phyloP scores from a whole-genome alignment of 2,329 filamentous ascomycete species.

The Trichophyton schoenleinii region DNA sequence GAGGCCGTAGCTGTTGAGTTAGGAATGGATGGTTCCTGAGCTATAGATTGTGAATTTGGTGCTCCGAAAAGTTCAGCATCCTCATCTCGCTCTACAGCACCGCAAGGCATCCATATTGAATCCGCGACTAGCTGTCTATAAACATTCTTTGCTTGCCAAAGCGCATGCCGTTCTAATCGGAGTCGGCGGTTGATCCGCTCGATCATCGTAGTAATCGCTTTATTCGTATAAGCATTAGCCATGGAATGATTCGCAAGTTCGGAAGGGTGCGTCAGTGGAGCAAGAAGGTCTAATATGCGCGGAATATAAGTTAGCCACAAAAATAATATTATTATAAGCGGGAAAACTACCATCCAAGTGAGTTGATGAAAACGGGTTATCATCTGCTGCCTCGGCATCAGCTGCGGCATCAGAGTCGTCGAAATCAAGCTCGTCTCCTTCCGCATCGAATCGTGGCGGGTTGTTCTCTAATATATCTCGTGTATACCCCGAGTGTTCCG shows the following conservation, averaged over 20 bases:
- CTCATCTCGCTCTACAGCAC: slow-evolving; percentile 38
- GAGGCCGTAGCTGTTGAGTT: too few relatives aligned
- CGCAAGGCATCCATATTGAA: slow-evolving; percentile 46
- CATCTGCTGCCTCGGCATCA: slow-evolving; percentile 44
- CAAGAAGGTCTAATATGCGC: slow-evolving; percentile 40
- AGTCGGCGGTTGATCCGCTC: slow-evolving; percentile 44
- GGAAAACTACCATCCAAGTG: slow-evolving; percentile 40
- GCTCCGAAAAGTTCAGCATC: slow-evolving; percentile 36
- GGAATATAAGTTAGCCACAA: neutral
- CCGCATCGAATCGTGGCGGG: slow-evolving; percentile 49
- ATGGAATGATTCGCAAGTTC: slow-evolving; percentile 48
- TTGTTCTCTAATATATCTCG: slow-evolving; percentile 48
- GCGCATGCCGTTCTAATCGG: slow-evolving; percentile 42
- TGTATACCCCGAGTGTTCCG: slow-evolving; percentile 50
- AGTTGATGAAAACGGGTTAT: slow-evolving; percentile 49
- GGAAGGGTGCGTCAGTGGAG: slow-evolving; percentile 50
- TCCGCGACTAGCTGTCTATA: slow-evolving; percentile 49
- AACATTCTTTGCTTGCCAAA: slow-evolving; percentile 47
- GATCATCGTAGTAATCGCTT: slow-evolving; percentile 46
- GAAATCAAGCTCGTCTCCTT: slow-evolving; percentile 49
- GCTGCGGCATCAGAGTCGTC: slow-evolving; percentile 47
- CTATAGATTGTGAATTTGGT: neutral
- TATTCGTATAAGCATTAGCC: slow-evolving; percentile 46
- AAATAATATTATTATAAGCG: neutral
- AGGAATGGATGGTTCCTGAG: too few relatives aligned